Conservation (phyloP, 1,284 basidiomycete species). For the Ustilago nuda region DNA sequence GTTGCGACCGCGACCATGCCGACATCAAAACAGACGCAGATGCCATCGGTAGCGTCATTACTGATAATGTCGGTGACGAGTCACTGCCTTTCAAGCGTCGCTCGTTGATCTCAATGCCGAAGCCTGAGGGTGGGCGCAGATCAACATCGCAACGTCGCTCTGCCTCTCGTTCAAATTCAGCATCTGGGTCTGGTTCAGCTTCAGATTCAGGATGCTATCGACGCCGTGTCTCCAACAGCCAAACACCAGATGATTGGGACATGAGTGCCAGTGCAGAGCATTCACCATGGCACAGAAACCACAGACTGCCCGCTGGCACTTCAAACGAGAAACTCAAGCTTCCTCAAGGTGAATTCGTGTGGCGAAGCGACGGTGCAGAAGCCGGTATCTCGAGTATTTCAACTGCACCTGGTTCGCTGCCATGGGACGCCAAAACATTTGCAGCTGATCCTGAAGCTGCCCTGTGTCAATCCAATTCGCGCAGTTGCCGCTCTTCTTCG, state of each 20-base stretch:
- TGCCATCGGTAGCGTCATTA: constrained; percentile 21
- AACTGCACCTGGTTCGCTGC: constrained; percentile 24
- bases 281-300: constrained; percentile 54
- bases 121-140: constrained; percentile 3
- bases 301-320: constrained; percentile 42
- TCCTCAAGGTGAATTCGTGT: constrained; percentile 58
- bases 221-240: constrained; percentile 16
- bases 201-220: constrained; percentile 24
- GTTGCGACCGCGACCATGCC: constrained; percentile 27
- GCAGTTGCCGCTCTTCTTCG: constrained; percentile 35
- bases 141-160: constrained; percentile 5
- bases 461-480: constrained; percentile 13
- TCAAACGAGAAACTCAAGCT: constrained; percentile 42
- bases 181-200: constrained; percentile 25
- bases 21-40: constrained; percentile 27
- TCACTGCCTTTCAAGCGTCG: constrained; percentile 23
- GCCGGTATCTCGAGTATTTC: constrained; percentile 33
- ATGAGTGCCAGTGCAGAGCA: constrained; percentile 42
- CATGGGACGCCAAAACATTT: constrained; percentile 45
- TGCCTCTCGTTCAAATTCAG: constrained; percentile 20
- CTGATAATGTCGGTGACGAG: constrained; percentile 30
- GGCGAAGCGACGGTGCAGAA: constrained; percentile 51
- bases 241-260: constrained; percentile 44
- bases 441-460: constrained; percentile 37
- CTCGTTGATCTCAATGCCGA: constrained; percentile 17